Conservation (phyloP, 108 stramenopile genomes). For the Skeletonema marinoi region DNA sequence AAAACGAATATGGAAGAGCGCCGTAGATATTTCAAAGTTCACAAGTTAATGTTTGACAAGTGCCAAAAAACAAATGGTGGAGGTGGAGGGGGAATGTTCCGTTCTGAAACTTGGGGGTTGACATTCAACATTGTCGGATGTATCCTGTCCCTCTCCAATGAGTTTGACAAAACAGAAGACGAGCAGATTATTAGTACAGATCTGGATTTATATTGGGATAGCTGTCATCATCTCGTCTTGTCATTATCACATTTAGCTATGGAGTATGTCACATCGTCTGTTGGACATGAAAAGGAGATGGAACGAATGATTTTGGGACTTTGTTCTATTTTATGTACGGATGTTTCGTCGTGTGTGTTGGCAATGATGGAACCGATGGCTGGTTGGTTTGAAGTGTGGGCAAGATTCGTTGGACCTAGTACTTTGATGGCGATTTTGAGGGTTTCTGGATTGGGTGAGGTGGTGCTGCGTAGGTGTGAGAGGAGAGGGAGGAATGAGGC, state of each 20-base stretch:
- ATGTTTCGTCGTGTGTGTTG: slow-evolving; percentile 12
- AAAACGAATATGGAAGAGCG: background rate
- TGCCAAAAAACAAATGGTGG: slow-evolving; percentile 3
- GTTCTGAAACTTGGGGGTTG: slow-evolving; percentile 31
- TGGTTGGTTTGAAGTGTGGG: slow-evolving; percentile 44
- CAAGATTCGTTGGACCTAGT: slow-evolving; percentile 30
- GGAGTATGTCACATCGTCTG: slow-evolving; percentile 28
- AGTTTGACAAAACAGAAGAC: background rate
- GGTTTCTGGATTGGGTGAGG: slow-evolving; percentile 33
- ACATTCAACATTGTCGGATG: slow-evolving; percentile 36
- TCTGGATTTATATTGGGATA: slow-evolving; percentile 42
- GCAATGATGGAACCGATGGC: slow-evolving; percentile 37
- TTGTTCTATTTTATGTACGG: slow-evolving; percentile 11
- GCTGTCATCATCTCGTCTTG: background rate
- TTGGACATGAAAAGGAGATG: slow-evolving; percentile 38
- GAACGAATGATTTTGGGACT: slow-evolving; percentile 42
- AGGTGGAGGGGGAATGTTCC: background rate
- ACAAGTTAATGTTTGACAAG: slow-evolving; percentile 26
- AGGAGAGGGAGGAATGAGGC: slow-evolving; percentile 7
- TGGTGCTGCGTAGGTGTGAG: slow-evolving; percentile 19
- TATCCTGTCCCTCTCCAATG: slow-evolving; percentile 6
- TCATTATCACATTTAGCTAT: slow-evolving; percentile 19
- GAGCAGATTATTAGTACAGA: background rate
- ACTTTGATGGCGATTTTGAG: slow-evolving; percentile 21
- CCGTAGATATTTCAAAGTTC: slow-evolving; percentile 27